Evolutionary conservation across 1,284 basidiomycete species (phyloP).

Genomic region (Mycosarcoma mackinlayi): DNA sequence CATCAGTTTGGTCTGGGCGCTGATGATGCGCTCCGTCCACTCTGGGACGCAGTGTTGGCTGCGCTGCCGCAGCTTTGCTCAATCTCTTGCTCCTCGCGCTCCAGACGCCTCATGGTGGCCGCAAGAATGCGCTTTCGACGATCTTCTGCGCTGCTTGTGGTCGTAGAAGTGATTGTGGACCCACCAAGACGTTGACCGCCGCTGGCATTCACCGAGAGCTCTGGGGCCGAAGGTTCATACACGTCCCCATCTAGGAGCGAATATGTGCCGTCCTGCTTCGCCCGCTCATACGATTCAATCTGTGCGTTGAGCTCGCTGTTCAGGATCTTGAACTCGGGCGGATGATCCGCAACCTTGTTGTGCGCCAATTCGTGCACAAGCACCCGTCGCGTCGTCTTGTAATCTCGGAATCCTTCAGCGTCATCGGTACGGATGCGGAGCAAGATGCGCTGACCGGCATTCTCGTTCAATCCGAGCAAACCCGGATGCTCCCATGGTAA

Average conservation of each 20-base stretch:
- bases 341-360: slow-evolving; percentile 59
- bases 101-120: slow-evolving; percentile 53
- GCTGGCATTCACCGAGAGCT: background rate
- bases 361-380: slow-evolving; percentile 64
- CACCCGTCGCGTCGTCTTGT: slow-evolving; percentile 59
- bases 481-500: slow-evolving; percentile 61
- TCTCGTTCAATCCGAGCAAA: slow-evolving; percentile 62
- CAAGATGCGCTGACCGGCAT: slow-evolving; percentile 56
- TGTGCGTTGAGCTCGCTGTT: slow-evolving; percentile 62
- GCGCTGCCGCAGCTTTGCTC: slow-evolving; percentile 42
- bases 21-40: slow-evolving; percentile 3
- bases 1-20: background rate
- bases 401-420: slow-evolving; percentile 59
- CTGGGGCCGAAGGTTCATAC: slow-evolving; percentile 37
- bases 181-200: slow-evolving; percentile 20
- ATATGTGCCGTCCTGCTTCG: slow-evolving; percentile 28
- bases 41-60: slow-evolving; percentile 9
- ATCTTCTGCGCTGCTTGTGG: slow-evolving; percentile 17
- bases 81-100: slow-evolving; percentile 46
- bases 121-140: slow-evolving; percentile 40
- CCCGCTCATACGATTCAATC: slow-evolving; percentile 53
- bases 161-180: background rate
- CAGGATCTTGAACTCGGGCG: slow-evolving; percentile 62
- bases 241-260: slow-evolving; percentile 40
- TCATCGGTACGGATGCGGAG: slow-evolving; percentile 62